A percentile compares a stretch with the other conserved stretches of the same genome.
phyloP scores from a whole-genome alignment of 169 alveolate genomes.

The Plasmodium vinckei region DNA sequence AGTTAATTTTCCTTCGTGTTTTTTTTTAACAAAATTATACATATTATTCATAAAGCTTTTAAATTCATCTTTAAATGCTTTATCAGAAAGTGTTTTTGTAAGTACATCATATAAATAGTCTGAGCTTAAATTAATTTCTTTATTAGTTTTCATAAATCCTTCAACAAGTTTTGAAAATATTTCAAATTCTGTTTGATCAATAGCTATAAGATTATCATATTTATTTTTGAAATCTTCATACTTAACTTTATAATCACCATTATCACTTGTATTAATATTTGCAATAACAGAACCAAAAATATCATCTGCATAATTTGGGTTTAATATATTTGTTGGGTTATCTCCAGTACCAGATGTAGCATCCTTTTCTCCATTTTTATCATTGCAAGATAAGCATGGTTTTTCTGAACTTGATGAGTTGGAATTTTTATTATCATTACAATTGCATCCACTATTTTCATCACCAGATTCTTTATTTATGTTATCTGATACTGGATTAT shows the following conservation, averaged over 20 bases:
- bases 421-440: background rate
- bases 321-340: background rate
- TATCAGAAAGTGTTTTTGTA: constrained; percentile 28
- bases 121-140: background rate
- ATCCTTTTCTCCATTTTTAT: background rate
- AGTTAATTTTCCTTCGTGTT: background rate
- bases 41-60: constrained; percentile 4
- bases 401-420: background rate
- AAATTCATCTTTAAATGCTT: background rate
- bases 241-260: background rate
- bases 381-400: background rate
- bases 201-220: constrained; percentile 13
- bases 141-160: constrained; percentile 4
- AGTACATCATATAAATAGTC: constrained; percentile 23
- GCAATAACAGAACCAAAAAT: constrained; percentile 8
- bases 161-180: constrained; percentile 14
- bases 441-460: background rate
- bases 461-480: background rate
- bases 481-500: background rate
- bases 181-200: constrained; percentile 26
- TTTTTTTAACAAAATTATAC: background rate
- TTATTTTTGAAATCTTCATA: constrained; percentile 29
- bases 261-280: constrained; percentile 3
- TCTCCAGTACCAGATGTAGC: background rate
- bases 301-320: constrained; percentile 1